Percentiles rank a stretch among this genome's conserved stretches.
phyloP scores from a whole-genome alignment of 306 rosid genomes.

The Cucumis hystrix region DNA sequence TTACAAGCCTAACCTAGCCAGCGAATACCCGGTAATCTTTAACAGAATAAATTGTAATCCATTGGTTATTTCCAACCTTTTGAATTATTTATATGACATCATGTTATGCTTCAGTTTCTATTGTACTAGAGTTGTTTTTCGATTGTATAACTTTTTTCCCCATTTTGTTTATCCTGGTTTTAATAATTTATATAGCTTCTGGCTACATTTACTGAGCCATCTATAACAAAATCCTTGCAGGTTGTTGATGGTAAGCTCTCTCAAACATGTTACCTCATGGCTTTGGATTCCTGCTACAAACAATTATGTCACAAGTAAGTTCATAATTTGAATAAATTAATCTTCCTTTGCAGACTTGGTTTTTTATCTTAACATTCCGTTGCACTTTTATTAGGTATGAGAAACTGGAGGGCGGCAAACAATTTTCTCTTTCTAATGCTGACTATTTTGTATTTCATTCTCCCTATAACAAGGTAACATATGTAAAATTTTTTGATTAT shows the following conservation, averaged over 20 bases:
- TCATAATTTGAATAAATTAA: neutral
- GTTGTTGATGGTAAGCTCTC: slow-evolving; percentile 98
- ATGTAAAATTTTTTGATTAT: neutral
- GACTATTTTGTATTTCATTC: slow-evolving; percentile 81
- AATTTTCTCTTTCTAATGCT: slow-evolving; percentile 63
- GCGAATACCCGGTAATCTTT: slow-evolving; percentile 88
- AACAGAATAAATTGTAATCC: neutral
- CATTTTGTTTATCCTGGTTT: neutral
- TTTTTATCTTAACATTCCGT: neutral
- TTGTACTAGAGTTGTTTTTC: too few relatives aligned
- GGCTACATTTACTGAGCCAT: neutral
- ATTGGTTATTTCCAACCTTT: neutral
- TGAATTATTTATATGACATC: neutral
- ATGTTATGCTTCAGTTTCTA: neutral
- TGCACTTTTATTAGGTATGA: slow-evolving; percentile 41
- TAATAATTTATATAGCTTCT: neutral
- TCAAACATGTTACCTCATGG: slow-evolving; percentile 91
- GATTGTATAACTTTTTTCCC: too few relatives aligned
- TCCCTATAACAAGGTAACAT: slow-evolving; percentile 91
- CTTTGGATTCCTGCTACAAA: slow-evolving; percentile 87
- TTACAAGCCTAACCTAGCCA: slow-evolving; percentile 95
- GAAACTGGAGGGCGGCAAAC: slow-evolving; percentile 72
- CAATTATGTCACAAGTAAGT: slow-evolving; percentile 64
- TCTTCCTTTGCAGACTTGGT: neutral
- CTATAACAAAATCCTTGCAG: slow-evolving; percentile 22